These are phyloP conservation scores for Cytospora schulzeri DNA, from an alignment of 2,329 filamentous ascomycete species.

Conservation along the genomic window DNA sequence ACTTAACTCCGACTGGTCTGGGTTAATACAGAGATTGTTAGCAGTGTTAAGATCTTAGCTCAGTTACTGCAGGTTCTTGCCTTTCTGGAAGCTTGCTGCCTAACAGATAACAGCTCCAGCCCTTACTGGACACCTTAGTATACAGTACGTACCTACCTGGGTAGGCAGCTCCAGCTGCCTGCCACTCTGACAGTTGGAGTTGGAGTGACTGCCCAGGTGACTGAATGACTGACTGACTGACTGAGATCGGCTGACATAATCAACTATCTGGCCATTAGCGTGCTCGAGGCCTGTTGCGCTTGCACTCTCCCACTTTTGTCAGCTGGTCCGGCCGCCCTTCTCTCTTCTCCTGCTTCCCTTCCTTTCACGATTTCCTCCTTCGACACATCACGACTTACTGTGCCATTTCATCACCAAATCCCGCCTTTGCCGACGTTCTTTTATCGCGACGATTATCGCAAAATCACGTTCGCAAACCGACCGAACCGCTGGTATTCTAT, in stretches of 20 bases:
- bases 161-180: not conserved
- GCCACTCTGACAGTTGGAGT: not conserved
- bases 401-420: conserved; percentile 13
- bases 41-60: not conserved
- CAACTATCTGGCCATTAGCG: not conserved
- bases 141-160: too few species aligned
- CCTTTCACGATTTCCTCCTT: conserved; percentile 6
- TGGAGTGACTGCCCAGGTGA: not conserved
- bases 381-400: conserved; percentile 7
- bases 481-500: not conserved
- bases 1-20: too few species aligned
- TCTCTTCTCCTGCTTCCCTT: not conserved
- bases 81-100: not conserved
- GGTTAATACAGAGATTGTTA: not conserved
- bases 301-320: conserved; percentile 7
- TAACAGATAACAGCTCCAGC: not conserved
- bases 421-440: conserved; percentile 18
- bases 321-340: not conserved
- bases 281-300: conserved; percentile 8
- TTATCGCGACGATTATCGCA: conserved; percentile 13
- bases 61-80: not conserved
- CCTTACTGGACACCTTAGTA: too few species aligned
- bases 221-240: not conserved
- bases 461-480: not conserved
- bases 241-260: conserved; percentile 13